Conservation (phyloP, 1,139 yeast species). For the Hyphopichia fennica region DNA sequence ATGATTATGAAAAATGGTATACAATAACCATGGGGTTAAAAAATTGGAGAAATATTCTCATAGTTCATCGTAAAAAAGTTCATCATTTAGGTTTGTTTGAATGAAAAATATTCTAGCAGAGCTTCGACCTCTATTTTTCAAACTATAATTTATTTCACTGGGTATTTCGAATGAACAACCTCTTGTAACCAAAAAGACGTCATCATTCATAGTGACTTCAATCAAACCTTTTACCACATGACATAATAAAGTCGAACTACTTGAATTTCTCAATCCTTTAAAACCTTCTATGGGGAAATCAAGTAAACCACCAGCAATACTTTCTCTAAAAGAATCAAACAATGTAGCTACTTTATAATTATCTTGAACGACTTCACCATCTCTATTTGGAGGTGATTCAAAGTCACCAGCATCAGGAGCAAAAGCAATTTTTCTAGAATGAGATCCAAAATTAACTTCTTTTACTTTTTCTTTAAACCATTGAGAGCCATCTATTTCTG, state of each 20-base stretch:
- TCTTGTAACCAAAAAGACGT: conserved; percentile 58
- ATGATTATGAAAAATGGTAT: too few species aligned
- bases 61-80: not conserved
- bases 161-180: conserved; percentile 88
- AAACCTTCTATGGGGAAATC: conserved; percentile 64
- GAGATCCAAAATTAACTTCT: conserved; percentile 54
- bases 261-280: conserved; percentile 64
- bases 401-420: conserved; percentile 61
- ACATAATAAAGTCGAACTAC: conserved; percentile 69
- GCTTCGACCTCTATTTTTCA: conserved; percentile 56
- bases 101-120: conserved; percentile 73
- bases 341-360: conserved; percentile 64
- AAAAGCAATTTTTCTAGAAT: conserved; percentile 64
- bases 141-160: conserved; percentile 67
- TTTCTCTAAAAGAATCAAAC: conserved; percentile 65
- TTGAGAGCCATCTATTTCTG: conserved; percentile 49
- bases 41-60: too few species aligned
- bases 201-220: conserved; percentile 64
- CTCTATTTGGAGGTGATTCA: conserved; percentile 38
- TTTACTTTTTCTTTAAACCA: conserved; percentile 56
- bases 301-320: conserved; percentile 76
- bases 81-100: conserved; percentile 42
- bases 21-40: too few species aligned
- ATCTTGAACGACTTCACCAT: conserved; percentile 41
- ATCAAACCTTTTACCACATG: conserved; percentile 71